phyloP scores from a whole-genome alignment of 805 yeast species.

The Cyberlindnera veronae region DNA sequence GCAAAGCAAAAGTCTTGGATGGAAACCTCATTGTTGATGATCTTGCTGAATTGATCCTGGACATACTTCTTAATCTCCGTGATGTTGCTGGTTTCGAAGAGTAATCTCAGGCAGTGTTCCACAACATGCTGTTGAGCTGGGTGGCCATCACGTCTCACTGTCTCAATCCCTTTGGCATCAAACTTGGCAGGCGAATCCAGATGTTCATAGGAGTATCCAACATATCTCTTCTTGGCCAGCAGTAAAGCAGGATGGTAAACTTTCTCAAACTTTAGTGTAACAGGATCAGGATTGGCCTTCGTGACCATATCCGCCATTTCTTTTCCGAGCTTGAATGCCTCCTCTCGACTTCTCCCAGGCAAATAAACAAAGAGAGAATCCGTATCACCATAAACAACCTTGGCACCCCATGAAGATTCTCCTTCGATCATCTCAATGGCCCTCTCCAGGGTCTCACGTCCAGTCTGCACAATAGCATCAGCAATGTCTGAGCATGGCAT shows the following conservation, averaged over 20 bases:
- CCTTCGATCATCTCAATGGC: slow-evolving; percentile 68
- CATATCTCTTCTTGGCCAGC: slow-evolving; percentile 85
- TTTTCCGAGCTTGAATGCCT: slow-evolving; percentile 74
- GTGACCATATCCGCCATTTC: slow-evolving; percentile 68
- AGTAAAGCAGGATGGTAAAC: slow-evolving; percentile 86
- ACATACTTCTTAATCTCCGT: slow-evolving; percentile 67
- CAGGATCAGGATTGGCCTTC: slow-evolving; percentile 69
- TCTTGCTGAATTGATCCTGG: slow-evolving; percentile 60
- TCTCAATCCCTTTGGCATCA: slow-evolving; percentile 97
- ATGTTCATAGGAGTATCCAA: slow-evolving; percentile 74
- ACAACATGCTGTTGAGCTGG: slow-evolving; percentile 87
- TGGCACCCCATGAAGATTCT: slow-evolving; percentile 69
- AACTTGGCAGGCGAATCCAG: slow-evolving; percentile 53
- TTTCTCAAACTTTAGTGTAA: slow-evolving; percentile 84
- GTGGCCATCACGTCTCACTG: slow-evolving; percentile 90
- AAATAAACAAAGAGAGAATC: slow-evolving; percentile 89
- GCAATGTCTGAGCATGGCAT: slow-evolving; percentile 97
- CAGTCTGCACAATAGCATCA: slow-evolving; percentile 90
- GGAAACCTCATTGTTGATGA: slow-evolving; percentile 58
- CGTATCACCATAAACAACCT: slow-evolving; percentile 95
- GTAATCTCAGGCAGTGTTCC: slow-evolving; percentile 59
- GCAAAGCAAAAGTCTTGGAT: slow-evolving; percentile 89
- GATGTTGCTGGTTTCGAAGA: slow-evolving; percentile 72
- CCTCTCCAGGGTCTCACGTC: slow-evolving; percentile 73
- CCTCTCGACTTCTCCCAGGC: slow-evolving; percentile 73